A percentile compares a stretch with the other conserved stretches of the same genome.
Conservation (phyloP, 1,284 basidiomycete genomes). For the Ganoderma multipileum region DNA sequence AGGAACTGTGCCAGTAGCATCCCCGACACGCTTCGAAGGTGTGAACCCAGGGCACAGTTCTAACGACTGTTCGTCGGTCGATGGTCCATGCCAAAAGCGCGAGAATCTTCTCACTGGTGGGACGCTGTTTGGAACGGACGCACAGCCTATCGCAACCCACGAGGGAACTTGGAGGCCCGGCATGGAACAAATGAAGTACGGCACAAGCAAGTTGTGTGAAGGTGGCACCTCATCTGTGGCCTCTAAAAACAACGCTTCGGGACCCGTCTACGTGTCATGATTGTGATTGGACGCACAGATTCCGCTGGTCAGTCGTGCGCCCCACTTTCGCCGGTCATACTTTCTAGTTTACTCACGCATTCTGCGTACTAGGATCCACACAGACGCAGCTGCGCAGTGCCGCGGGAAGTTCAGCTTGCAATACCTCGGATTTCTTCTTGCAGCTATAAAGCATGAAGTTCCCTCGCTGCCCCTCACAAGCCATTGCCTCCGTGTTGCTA, state of each 20-base stretch:
- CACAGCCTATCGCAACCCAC: constrained; percentile 20
- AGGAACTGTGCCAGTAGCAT: constrained; percentile 15
- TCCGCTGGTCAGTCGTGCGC: constrained; percentile 18
- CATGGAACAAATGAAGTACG: constrained; percentile 20
- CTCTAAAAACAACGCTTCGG: constrained; percentile 25
- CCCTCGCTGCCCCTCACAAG: constrained; percentile 25
- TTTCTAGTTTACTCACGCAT: constrained; percentile 28
- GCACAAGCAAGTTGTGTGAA: constrained; percentile 24
- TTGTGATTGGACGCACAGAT: constrained; percentile 24
- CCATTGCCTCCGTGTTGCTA: constrained; percentile 26
- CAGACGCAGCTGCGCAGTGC: constrained; percentile 29
- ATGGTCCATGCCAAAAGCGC: constrained; percentile 22
- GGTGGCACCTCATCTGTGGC: constrained; percentile 10
- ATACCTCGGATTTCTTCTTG: constrained; percentile 2
- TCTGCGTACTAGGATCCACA: constrained; percentile 20
- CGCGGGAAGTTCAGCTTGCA: constrained; percentile 18
- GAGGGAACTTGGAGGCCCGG: constrained; percentile 23
- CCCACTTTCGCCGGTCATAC: constrained; percentile 17
- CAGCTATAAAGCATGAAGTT: constrained; percentile 29
- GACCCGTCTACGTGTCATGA: constrained; percentile 7
- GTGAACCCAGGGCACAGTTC: constrained; percentile 12
- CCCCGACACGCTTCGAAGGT: constrained; percentile 22
- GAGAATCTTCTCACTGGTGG: constrained; percentile 31
- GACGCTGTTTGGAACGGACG: constrained; percentile 11
- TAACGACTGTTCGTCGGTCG: constrained; percentile 9